Conservation (phyloP, 1,284 basidiomycete species). For the Malassezia restricta region DNA sequence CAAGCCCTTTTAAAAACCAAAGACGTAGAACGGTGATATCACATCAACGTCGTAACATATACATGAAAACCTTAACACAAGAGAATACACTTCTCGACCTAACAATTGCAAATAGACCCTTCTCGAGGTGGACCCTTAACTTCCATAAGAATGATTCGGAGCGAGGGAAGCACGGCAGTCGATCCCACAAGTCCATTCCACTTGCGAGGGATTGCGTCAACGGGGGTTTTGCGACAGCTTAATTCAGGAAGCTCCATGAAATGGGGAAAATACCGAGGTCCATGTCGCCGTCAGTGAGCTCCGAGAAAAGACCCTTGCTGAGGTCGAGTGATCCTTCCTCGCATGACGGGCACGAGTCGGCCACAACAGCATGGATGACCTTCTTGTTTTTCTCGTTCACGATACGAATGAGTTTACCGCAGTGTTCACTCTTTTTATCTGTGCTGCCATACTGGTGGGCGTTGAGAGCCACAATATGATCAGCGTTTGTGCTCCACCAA, state of each 20-base stretch:
- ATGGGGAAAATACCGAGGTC: conserved; percentile 39
- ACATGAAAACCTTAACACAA: no score
- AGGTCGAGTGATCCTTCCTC: conserved; percentile 65
- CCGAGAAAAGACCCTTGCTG: conserved; percentile 59
- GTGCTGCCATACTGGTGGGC: conserved; percentile 26
- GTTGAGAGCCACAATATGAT: conserved; percentile 39
- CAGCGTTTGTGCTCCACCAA: conserved; percentile 15
- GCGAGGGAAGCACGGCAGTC: no score
- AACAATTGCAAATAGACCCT: no score
- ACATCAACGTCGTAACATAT: no score
- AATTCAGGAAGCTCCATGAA: conserved; percentile 22
- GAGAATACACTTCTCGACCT: no score
- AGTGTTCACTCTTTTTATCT: conserved; percentile 41
- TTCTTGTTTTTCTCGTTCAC: conserved; percentile 53
- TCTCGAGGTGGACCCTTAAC: no score
- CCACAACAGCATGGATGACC: conserved; percentile 55
- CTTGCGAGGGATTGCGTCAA: no score
- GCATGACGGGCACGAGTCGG: conserved; percentile 63
- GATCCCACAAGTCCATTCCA: no score
- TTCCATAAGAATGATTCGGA: no score
- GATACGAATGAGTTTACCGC: conserved; percentile 58
- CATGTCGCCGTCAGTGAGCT: conserved; percentile 34
- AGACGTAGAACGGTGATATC: no score
- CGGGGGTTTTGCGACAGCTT: not conserved
- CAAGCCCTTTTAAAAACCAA: no score